Conservation (phyloP, 768 basidiomycete species). For the Pisolithus marmoratus region DNA sequence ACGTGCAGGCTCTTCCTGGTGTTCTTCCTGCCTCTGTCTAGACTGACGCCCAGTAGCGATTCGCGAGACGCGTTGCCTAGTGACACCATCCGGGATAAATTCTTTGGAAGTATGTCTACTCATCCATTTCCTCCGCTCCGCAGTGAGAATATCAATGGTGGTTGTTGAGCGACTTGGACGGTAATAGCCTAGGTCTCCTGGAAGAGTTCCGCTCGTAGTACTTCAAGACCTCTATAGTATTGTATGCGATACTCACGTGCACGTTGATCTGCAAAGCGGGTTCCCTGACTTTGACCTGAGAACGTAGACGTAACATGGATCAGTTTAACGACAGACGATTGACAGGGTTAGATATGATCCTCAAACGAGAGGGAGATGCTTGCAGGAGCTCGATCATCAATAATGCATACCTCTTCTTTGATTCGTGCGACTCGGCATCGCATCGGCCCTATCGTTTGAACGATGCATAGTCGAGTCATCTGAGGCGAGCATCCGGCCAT, state of each 20-base stretch:
- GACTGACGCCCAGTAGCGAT: not conserved
- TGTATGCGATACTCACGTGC: not conserved
- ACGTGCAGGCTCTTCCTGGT: not conserved
- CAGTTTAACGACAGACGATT: not conserved
- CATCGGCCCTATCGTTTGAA: not conserved
- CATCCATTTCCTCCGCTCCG: not conserved
- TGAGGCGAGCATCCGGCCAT: constrained; percentile 3
- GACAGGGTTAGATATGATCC: no score
- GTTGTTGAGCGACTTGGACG: not conserved
- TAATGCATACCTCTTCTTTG: not conserved
- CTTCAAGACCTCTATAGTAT: not conserved
- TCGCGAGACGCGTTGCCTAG: not conserved
- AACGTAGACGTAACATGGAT: not conserved
- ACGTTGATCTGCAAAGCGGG: not conserved
- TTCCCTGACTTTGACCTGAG: not conserved
- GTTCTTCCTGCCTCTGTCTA: not conserved
- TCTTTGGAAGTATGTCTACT: not conserved
- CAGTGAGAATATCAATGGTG: not conserved
- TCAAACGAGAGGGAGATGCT: no score
- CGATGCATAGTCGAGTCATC: not conserved
- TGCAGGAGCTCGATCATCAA: no score
- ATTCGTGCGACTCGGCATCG: not conserved
- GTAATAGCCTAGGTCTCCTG: not conserved
- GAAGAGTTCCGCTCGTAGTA: not conserved
- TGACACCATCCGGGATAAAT: not conserved